These are phyloP conservation scores for Syzygium oleosum DNA, from an alignment of 345 rosid genomes.

Conservation along the genomic window DNA sequence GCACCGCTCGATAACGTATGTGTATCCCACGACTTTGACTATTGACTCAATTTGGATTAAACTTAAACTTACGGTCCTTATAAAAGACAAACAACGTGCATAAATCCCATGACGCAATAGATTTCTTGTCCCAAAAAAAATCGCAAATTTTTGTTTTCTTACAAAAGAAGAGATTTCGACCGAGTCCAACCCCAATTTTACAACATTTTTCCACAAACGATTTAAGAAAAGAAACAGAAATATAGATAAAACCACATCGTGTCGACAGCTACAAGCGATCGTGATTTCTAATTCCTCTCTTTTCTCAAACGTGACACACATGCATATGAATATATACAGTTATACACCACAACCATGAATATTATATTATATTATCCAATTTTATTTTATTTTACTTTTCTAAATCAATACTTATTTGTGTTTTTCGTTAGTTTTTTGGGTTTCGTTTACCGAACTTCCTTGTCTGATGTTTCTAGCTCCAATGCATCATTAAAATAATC, in stretches of 20 bases:
- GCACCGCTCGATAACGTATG: neutral
- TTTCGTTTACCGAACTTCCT: neutral
- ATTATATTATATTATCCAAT: neutral
- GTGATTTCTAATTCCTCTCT: neutral
- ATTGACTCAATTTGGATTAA: neutral
- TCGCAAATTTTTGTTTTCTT: neutral
- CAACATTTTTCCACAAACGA: neutral
- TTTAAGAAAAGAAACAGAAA: neutral
- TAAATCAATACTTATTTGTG: neutral
- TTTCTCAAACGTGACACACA: neutral
- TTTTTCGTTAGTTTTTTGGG: neutral
- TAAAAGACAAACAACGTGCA: neutral
- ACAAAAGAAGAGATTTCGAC: neutral
- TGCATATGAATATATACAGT: neutral
- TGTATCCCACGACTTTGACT: neutral
- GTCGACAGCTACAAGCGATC: neutral
- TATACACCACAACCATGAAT: neutral
- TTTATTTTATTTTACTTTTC: neutral
- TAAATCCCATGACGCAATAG: neutral
- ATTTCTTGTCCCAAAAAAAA: neutral
- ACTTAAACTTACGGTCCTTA: neutral
- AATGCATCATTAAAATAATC: neutral
- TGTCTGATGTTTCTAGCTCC: neutral
- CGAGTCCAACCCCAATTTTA: neutral
- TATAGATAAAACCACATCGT: neutral